phyloP scores from a whole-genome alignment of 768 basidiomycete species.

The Hirschioporus abietinus region DNA sequence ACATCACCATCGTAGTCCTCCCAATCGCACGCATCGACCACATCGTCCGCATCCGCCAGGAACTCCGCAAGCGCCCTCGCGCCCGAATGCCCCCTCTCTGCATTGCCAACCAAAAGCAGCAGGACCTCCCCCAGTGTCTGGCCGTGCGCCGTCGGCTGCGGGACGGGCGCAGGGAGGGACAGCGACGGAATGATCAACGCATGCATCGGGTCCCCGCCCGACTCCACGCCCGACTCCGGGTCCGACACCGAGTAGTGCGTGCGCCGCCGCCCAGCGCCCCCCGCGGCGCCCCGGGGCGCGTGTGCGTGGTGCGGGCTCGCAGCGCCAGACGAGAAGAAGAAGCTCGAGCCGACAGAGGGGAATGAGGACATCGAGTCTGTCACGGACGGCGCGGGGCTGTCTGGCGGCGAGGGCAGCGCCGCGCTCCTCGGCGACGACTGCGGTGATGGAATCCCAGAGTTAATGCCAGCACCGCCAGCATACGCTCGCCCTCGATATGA shows the following conservation, averaged over 20 bases:
- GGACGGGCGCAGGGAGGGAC: constrained; percentile 54
- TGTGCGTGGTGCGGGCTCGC: constrained; percentile 56
- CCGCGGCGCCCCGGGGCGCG: constrained; percentile 29
- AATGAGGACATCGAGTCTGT: constrained; percentile 63
- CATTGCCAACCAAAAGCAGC: constrained; percentile 45
- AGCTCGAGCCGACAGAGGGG: constrained; percentile 59
- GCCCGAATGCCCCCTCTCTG: constrained; percentile 24
- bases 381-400: constrained; percentile 42
- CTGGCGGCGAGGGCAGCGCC: constrained; percentile 50
- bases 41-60: constrained; percentile 58
- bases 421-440: constrained; percentile 46
- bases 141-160: constrained; percentile 60
- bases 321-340: constrained; percentile 74
- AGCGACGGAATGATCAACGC: constrained; percentile 69
- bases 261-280: not conserved
- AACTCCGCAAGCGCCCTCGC: constrained; percentile 34
- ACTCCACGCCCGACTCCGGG: constrained; percentile 24
- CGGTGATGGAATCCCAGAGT: constrained; percentile 26
- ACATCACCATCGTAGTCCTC: constrained; percentile 42
- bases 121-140: constrained; percentile 61
- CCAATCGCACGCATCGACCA: constrained; percentile 59
- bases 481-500: not conserved
- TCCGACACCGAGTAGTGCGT: constrained; percentile 16
- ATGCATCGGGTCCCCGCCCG: constrained; percentile 30
- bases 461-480: not conserved